These are phyloP conservation scores for Phytophthora parvispora DNA, from an alignment of 352 stramenopile species.

Conservation along the genomic window DNA sequence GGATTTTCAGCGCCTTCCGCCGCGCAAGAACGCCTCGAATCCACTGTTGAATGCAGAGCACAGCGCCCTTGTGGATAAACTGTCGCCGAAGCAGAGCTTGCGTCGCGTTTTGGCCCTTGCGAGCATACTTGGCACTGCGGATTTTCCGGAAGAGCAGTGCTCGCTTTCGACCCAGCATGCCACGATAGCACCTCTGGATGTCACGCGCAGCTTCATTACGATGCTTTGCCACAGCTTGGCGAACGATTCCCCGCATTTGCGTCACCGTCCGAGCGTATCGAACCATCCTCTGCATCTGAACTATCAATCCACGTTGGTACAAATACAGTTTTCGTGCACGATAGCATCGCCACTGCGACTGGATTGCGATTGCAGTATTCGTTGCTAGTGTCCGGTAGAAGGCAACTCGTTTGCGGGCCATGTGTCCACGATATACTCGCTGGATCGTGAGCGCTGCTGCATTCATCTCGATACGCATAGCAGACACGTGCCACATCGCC, in stretches of 20 bases:
- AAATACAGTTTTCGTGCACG: slow-evolving; percentile 30
- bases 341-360: slow-evolving; percentile 53
- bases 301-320: slow-evolving; percentile 34
- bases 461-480: slow-evolving; percentile 41
- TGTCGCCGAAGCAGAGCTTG: slow-evolving; percentile 59
- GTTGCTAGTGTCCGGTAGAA: slow-evolving; percentile 40
- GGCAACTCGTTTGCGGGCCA: slow-evolving; percentile 32
- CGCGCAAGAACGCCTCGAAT: slow-evolving; percentile 50
- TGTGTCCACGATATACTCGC: slow-evolving; percentile 50
- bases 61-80: slow-evolving; percentile 58
- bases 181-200: slow-evolving; percentile 65
- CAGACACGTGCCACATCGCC: slow-evolving; percentile 35
- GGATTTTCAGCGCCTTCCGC: slow-evolving; percentile 53
- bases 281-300: slow-evolving; percentile 50
- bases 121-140: slow-evolving; percentile 53
- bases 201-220: slow-evolving; percentile 33
- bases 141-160: slow-evolving; percentile 77
- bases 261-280: slow-evolving; percentile 48
- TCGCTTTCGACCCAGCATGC: slow-evolving; percentile 58
- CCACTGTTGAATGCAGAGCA: slow-evolving; percentile 61
- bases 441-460: slow-evolving; percentile 49
- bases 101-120: slow-evolving; percentile 61
- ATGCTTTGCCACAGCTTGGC: slow-evolving; percentile 34
- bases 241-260: slow-evolving; percentile 33
- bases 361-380: slow-evolving; percentile 39